Base-by-base conservation (phyloP, 2,329 filamentous ascomycete species). In the Orbilia quercus region DNA sequence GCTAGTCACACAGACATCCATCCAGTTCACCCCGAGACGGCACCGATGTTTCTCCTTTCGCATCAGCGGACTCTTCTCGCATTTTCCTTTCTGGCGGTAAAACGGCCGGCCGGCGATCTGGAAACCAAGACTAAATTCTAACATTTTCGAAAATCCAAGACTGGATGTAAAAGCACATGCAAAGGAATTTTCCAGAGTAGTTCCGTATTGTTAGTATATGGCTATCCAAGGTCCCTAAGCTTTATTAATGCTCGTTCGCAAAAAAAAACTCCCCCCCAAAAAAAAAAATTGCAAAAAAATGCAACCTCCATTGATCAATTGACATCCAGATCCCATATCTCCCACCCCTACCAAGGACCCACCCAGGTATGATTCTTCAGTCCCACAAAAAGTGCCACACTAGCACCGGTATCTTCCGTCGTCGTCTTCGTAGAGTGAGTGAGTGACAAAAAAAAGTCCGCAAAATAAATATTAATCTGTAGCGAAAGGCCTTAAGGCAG, bases 11-110 rank as follows among this genome's bases (percentile, higher is more conserved):
- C n/a, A n/a, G 7, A 1, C 18, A 16, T n/a, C n/a, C n/a, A n/a
- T n/a, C n/a, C n/a, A n/a, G n/a, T 44, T 20, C 9, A 48, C 53
- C 44, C 50, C 63, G 45, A 67, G 44, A 59, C 51, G 53, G 45
- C 28, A 23, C 48, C 16, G 31, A 7, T 59, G 40, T 58, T 31
- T 53, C 44, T 59, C 23, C 44, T 25, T 42, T 28, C 14, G 53
- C 34, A 18, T 58, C 63, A 31, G 18, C 12, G 7, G 16, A 38
- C 4, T 23, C n/a, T 16, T 16, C 28, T 40, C 34, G 23, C 20
- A 22, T 9, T 9, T 9, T 9, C 28, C 28, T 9, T 9, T 9
- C 9, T 31, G 28, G 28, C 28, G 9, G 28, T 9, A 31, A 31
- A 31, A 31, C 28, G 28, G 28, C 28, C 28, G 28, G 28, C 28